Evolutionary conservation across 2,329 filamentous ascomycete genomes (phyloP), one percentile per base, ranked within the genome.

Genomic region (Chalaropsis thielavioides): DNA sequence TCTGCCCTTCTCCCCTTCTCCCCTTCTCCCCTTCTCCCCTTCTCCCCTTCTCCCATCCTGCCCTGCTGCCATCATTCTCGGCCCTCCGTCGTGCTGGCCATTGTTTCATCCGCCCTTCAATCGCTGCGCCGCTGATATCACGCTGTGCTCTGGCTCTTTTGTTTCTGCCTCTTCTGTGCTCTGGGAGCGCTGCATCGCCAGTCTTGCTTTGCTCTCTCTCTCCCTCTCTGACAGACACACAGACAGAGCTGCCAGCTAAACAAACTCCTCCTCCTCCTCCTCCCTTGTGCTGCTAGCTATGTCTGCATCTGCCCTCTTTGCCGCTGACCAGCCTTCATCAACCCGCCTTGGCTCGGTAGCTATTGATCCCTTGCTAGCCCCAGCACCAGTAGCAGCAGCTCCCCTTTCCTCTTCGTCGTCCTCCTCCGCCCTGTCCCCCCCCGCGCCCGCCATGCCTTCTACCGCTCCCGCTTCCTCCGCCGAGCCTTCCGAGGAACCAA

Each of bases 401-500:
- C 61, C 61, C 43, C 41, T 62, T 38, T 62, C 56, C 13, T 4
- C 19, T 24, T 61, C 59, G 1, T 15, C 44, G 3, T 17, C 19
- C 41, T 41, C 40, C 19, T 19, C 43, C n/a, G 10, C 13, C 22
- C 10, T 19, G 22, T n/a, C 41, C 24, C 22, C 41, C 40, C 54
- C 61, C 1, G 17, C 44, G 46, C 35, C 56, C 58, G 27, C 24
- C 41, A 64, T 59, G 63, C 51, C 56, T 51, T 64, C 63, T 46
- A 60, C 54, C 8, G 56, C 24, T 13, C 31, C 59, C 22, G 46
- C 60, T 22, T 51, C 35, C 15, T 44, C 43, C 17, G 59, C 40
- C 41, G 74, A 75, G 69, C 74, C 74, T 69, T 71, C 71, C 66
- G 64, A 65, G 22, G 64, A 65, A n/a, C 41, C 40, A 27, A 24